phyloP scores from a whole-genome alignment of 805 yeast genomes.

The Grigorovia humatica region DNA sequence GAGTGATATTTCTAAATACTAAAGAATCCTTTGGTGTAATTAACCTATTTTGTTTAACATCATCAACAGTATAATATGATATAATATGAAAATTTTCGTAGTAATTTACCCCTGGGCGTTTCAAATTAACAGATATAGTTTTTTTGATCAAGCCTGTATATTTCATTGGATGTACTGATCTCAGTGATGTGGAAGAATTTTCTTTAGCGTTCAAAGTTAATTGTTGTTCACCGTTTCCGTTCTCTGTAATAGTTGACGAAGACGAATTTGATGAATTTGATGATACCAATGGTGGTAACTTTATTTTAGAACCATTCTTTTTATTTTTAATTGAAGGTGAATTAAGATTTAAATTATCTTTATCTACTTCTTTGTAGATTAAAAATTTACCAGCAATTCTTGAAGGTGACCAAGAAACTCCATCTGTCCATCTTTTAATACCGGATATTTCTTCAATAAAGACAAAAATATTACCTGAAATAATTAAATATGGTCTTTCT shows the following conservation, averaged over 20 bases:
- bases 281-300: slow-evolving; percentile 9
- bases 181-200: slow-evolving; percentile 1
- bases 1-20: slow-evolving; percentile 37
- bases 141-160: slow-evolving; percentile 65
- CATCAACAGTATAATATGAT: slow-evolving; percentile 68
- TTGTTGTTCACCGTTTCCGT: neutral
- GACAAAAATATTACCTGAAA: slow-evolving; percentile 73
- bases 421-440: slow-evolving; percentile 93
- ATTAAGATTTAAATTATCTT: slow-evolving; percentile 27
- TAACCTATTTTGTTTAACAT: slow-evolving; percentile 51
- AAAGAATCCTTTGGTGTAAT: slow-evolving; percentile 47
- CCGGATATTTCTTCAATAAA: slow-evolving; percentile 76
- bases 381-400: slow-evolving; percentile 78
- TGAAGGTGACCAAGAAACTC: slow-evolving; percentile 89
- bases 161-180: slow-evolving; percentile 10
- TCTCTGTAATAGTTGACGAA: neutral
- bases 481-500: slow-evolving; percentile 56
- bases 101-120: slow-evolving; percentile 30
- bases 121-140: slow-evolving; percentile 59
- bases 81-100: slow-evolving; percentile 43
- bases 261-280: neutral
- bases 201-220: neutral
- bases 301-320: slow-evolving; percentile 4
- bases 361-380: slow-evolving; percentile 56
- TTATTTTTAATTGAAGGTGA: slow-evolving; percentile 7